Conservation (phyloP, 1,284 basidiomycete genomes). For the Apiotrichum akiyoshidainum region DNA sequence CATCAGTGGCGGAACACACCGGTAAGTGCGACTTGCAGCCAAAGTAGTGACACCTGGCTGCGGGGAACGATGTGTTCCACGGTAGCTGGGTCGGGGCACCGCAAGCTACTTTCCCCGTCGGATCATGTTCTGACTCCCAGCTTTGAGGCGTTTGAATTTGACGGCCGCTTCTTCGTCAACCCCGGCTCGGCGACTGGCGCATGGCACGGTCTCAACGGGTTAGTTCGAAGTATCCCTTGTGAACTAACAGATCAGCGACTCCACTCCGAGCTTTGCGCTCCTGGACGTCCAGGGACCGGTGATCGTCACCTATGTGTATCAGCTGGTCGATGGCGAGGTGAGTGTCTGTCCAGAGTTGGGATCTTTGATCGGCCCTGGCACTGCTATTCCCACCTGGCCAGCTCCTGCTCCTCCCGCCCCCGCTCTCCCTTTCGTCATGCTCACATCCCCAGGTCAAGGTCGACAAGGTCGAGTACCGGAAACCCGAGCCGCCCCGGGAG, state of each 20-base stretch:
- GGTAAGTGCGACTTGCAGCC: slow-evolving; percentile 57
- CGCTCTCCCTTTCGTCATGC: neutral
- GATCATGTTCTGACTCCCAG: slow-evolving; percentile 48
- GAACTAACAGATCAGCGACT: slow-evolving; percentile 53
- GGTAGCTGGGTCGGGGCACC: no score
- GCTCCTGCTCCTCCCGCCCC: no score
- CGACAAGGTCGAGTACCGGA: slow-evolving; percentile 54
- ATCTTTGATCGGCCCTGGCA: no score
- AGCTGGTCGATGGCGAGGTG: slow-evolving; percentile 87
- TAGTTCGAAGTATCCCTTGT: slow-evolving; percentile 26
- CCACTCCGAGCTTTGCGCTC: slow-evolving; percentile 79
- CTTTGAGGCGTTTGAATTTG: slow-evolving; percentile 90
- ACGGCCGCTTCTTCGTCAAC: slow-evolving; percentile 90
- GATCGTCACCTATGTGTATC: slow-evolving; percentile 93
- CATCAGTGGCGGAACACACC: slow-evolving; percentile 89
- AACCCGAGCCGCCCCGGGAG: slow-evolving; percentile 43
- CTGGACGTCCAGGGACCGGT: slow-evolving; percentile 94
- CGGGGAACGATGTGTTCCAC: no score
- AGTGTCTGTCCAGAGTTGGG: slow-evolving; percentile 21
- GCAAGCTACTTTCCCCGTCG: neutral
- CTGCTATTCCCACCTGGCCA: no score
- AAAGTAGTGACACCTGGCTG: no score
- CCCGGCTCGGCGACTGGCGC: slow-evolving; percentile 94
- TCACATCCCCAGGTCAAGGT: slow-evolving; percentile 51
- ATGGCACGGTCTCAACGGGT: slow-evolving; percentile 77